phyloP scores from a whole-genome alignment of 2,329 filamentous ascomycete genomes.

The Fusarium devonianum region DNA sequence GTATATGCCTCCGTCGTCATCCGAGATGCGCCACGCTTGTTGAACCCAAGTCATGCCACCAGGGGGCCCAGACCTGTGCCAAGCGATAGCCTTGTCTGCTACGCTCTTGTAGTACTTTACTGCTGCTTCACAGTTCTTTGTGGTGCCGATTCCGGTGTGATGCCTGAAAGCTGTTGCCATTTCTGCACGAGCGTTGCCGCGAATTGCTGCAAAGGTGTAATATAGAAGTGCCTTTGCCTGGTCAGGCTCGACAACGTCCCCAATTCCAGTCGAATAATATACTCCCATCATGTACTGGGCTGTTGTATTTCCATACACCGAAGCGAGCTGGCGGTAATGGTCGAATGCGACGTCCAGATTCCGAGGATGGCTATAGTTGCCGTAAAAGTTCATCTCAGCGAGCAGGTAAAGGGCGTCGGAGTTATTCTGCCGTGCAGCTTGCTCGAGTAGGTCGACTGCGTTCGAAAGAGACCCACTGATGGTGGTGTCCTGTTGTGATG shows the following conservation, averaged over 20 bases:
- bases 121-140: slow-evolving; percentile 84
- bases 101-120: slow-evolving; percentile 91
- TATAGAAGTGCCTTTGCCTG: slow-evolving; percentile 93
- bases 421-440: slow-evolving; percentile 64
- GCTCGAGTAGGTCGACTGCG: slow-evolving; percentile 60
- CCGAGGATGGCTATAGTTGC: slow-evolving; percentile 87
- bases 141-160: slow-evolving; percentile 82
- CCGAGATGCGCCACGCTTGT: slow-evolving; percentile 85
- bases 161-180: slow-evolving; percentile 94
- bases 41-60: slow-evolving; percentile 80
- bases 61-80: slow-evolving; percentile 88
- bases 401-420: slow-evolving; percentile 88
- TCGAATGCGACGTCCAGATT: slow-evolving; percentile 82
- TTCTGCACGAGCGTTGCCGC: slow-evolving; percentile 83
- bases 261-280: slow-evolving; percentile 94
- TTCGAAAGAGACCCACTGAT: slow-evolving; percentile 56
- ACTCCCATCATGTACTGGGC: slow-evolving; percentile 96
- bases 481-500: slow-evolving; percentile 49
- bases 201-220: slow-evolving; percentile 89
- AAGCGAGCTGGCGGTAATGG: slow-evolving; percentile 81
- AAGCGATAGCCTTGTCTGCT: slow-evolving; percentile 89
- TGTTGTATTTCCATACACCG: slow-evolving; percentile 82
- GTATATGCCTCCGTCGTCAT: slow-evolving; percentile 91
- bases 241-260: slow-evolving; percentile 79
- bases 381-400: slow-evolving; percentile 95